These are phyloP conservation scores for Protostelium mycophagum DNA, from an alignment of 78 protist genomes.

Conservation along the genomic window DNA sequence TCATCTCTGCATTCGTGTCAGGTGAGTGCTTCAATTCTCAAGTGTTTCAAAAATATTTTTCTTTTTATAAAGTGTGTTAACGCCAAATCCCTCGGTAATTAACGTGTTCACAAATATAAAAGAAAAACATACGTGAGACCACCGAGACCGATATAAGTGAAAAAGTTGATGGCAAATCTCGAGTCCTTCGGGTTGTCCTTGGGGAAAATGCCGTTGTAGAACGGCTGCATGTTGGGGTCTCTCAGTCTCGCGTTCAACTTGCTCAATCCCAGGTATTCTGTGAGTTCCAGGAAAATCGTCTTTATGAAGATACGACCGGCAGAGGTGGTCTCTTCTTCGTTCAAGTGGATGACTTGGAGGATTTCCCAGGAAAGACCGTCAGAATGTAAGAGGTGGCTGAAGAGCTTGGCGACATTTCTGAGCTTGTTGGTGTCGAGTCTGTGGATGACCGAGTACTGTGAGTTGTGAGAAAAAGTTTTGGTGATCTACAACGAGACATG, in stretches of 20 bases:
- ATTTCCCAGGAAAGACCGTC: slow-evolving; percentile 70
- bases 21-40: too few species aligned
- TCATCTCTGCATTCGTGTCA: slow-evolving; percentile 38
- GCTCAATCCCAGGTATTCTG: slow-evolving; percentile 83
- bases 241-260: slow-evolving; percentile 53
- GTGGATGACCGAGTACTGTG: slow-evolving; percentile 79
- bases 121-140: slow-evolving; percentile 72
- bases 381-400: slow-evolving; percentile 68
- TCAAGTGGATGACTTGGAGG: slow-evolving; percentile 48
- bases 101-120: too few species aligned
- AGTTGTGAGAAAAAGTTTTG: not conserved
- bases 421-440: slow-evolving; percentile 88
- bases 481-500: too few species aligned
- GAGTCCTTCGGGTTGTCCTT: slow-evolving; percentile 84
- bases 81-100: too few species aligned
- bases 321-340: slow-evolving; percentile 86
- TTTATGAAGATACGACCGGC: slow-evolving; percentile 94
- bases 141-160: slow-evolving; percentile 90
- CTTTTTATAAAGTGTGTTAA: too few species aligned
- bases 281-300: slow-evolving; percentile 83
- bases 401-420: slow-evolving; percentile 70
- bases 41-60: too few species aligned
- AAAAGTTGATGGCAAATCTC: slow-evolving; percentile 96
- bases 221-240: slow-evolving; percentile 54
- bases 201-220: slow-evolving; percentile 77